phyloP scores from a whole-genome alignment of 495 filamentous ascomycete genomes.

The Ramalina intermedia region DNA sequence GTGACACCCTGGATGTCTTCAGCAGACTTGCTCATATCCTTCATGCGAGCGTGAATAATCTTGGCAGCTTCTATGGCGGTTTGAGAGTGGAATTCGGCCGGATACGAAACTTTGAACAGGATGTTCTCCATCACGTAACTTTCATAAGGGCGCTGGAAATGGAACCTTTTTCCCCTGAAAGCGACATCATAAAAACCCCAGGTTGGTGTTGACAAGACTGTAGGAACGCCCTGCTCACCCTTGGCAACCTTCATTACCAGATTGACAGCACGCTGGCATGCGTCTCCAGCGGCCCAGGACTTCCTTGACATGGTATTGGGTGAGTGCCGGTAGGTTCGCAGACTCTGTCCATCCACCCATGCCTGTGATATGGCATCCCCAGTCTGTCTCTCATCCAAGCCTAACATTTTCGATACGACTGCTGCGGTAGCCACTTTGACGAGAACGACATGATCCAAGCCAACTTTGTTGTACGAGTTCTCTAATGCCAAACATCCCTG shows the following conservation, averaged over 20 bases:
- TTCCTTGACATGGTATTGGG: constrained; percentile 99
- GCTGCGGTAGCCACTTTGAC: constrained; percentile 96
- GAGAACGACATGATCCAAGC: constrained; percentile 90
- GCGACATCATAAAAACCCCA: constrained; percentile 99
- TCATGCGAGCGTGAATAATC: constrained; percentile 69
- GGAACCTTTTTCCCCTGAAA: constrained; percentile 89
- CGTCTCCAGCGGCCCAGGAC: constrained; percentile 97
- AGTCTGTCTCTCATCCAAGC: constrained; percentile 76
- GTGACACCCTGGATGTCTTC: constrained; percentile 86
- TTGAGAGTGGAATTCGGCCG: constrained; percentile 98
- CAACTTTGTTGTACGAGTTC: constrained; percentile 97
- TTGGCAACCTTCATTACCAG: constrained; percentile 84
- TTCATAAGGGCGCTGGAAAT: constrained; percentile 90
- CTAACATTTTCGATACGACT: constrained; percentile 87
- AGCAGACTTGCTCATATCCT: constrained; percentile 73
- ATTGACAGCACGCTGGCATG: constrained; percentile 92
- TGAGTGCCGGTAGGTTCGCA: constrained; percentile 91
- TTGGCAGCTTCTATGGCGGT: constrained; percentile 92
- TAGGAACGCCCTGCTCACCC: constrained; percentile 81
- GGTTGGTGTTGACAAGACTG: constrained; percentile 78
- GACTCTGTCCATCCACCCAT: constrained; percentile 89
- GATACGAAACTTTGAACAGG: constrained; percentile 98
- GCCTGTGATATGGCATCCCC: constrained; percentile 92
- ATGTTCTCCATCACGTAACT: constrained; percentile 99
- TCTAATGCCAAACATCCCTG: constrained; percentile 92